Evolutionary conservation across 345 rosid species (phyloP), one percentile per base, ranked within the genome.

Genomic region (Corymbia maculata): DNA sequence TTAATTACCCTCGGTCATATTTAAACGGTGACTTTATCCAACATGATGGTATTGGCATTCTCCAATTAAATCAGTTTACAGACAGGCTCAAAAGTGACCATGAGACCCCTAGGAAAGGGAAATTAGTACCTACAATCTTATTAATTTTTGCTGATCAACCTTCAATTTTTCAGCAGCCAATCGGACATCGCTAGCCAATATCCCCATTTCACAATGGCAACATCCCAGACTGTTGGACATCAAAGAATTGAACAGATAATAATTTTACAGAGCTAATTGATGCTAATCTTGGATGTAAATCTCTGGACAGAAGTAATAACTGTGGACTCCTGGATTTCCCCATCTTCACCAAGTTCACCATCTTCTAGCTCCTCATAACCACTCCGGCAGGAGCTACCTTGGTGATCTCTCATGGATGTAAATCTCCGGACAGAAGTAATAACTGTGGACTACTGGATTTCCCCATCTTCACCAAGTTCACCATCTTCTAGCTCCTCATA

Each of bases 401-500:
- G 91, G 42, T 36, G 42, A 36, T 36, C 42, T 36, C 42, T 36
- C 42, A 36, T 75, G 84, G 49, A 75, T 75, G 49, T 19, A 75
- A 75, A 75, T 1, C 49, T 42, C 82, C 14, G 1, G 47, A 75
- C 84, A 19, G 82, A 70, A 42, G 49, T 12, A 2, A 19, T 64
- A 30, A 75, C 49, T 45, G 66, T 85, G 22, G 89, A 90, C 91
- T 94, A 94, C 89, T 86, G 89, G 88, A 96, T 95, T 93, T 98
- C 99, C 53, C 98, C 98, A 79, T 96, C 99, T 88, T 95, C 97
- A 24, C 99, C 99, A 70, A 98, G 91, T 89, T 98, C 99, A 57
- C 99, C 99, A 92, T 98, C 99, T 90, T 97, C 99, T 53, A 98
- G 95, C 88, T 98, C 99, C 4, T 97, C 98, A 84, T 94, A 79